Evolutionary conservation across 768 basidiomycete species (phyloP).

Genomic region (Inosperma sp.): DNA sequence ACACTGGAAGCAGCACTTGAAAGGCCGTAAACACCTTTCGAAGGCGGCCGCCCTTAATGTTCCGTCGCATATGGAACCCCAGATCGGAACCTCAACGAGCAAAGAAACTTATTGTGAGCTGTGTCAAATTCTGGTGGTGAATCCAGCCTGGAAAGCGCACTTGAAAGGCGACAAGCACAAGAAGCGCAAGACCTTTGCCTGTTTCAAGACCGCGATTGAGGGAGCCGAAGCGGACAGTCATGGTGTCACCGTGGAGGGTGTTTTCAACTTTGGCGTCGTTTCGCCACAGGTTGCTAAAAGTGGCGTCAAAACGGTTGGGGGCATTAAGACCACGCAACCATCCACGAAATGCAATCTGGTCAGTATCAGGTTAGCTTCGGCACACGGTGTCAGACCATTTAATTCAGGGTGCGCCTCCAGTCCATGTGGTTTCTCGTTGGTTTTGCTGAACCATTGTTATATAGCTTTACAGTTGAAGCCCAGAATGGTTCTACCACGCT

Average conservation of each 20-base stretch:
- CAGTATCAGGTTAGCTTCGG: conserved; percentile 28
- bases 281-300: conserved; percentile 30
- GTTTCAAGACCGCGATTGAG: conserved; percentile 41
- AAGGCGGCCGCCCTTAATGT: no score
- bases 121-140: no score
- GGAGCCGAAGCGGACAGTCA: conserved; percentile 54
- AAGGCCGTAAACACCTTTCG: conserved; percentile 12
- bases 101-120: no score
- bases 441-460: background rate
- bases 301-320: conserved; percentile 19
- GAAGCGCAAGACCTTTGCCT: conserved; percentile 34
- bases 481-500: background rate
- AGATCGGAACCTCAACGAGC: no score
- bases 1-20: conserved; percentile 20
- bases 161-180: conserved; percentile 27
- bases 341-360: conserved; percentile 26
- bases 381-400: conserved; percentile 29
- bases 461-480: background rate
- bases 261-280: conserved; percentile 49
- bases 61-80: no score
- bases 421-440: background rate
- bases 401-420: conserved; percentile 5
- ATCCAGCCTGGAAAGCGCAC: conserved; percentile 34
- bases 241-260: conserved; percentile 41
- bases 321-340: conserved; percentile 29